Evolutionary conservation across 768 basidiomycete genomes (phyloP), one percentile per base, ranked within the genome.

Genomic region (Pulveroboletus sp.): DNA sequence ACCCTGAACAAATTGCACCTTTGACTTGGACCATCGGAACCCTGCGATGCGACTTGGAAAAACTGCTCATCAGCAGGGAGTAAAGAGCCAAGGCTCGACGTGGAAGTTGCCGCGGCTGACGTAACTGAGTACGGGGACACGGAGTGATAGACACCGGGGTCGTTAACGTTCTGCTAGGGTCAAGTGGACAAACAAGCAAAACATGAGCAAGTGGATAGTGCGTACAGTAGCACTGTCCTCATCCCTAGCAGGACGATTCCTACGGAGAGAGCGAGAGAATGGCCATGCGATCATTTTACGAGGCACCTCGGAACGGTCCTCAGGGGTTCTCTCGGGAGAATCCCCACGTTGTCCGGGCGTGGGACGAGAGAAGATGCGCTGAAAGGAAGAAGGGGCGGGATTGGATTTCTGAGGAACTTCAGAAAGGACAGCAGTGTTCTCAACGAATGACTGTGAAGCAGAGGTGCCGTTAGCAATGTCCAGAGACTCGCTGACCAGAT

Each of bases 401-500:
- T 54, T 56, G n/a, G 32, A 39, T 53, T 61, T 69, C 39, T 30
- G 50, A 1, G 50, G 39, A 31, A 18, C 36, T 44, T 58, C 54
- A 41, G 55, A 60, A 63, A 56, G 15, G 59, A 56, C 57, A 43
- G 63, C 24, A 27, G 46, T 49, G 24, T 51, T 31, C 27, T 59
- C 49, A 65, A 62, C 9, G 67, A 67, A 10, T 30, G 66, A 46
- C 33, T 57, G 57, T 5, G 58, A 27, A 50, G 49, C 42, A 24
- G 40, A 37, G 49, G 28, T 7, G 43, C 33, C 31, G 31, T 46
- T 39, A 14, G 50, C 39, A 24, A 59, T 33, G 49, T 69, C 66
- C 11, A 66, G 59, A 17, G 67, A 69, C 59, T 67, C 67, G 59
- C 58, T 55, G 52, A 69, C 56, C 57, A 69, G 61, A 50, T 66